A percentile compares a stretch with the other conserved stretches of the same genome.
Conservation (phyloP, 2,329 filamentous ascomycete species). For the Neofusicoccum umdonicola region DNA sequence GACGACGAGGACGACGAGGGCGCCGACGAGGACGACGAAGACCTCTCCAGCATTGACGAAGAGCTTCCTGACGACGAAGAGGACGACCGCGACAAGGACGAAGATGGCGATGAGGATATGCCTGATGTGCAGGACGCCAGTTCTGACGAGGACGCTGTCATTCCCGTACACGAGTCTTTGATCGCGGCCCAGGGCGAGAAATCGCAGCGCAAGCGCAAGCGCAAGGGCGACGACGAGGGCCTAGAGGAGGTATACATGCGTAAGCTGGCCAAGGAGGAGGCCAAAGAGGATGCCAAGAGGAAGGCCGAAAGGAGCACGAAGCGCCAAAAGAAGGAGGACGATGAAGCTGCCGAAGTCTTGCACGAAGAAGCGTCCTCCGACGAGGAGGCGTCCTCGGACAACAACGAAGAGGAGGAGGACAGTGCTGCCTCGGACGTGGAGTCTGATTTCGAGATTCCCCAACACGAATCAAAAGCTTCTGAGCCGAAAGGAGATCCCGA, state of each 20-base stretch:
- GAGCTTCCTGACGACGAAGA: slow-evolving; percentile 31
- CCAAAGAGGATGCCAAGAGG: slow-evolving; percentile 33
- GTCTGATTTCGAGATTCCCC: slow-evolving; percentile 52
- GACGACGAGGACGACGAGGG: slow-evolving; percentile 52
- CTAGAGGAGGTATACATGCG: slow-evolving; percentile 69
- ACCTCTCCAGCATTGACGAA: slow-evolving; percentile 21
- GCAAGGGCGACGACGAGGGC: slow-evolving; percentile 63
- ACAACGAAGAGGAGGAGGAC: background rate
- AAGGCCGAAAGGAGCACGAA: slow-evolving; percentile 35
- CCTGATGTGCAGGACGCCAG: slow-evolving; percentile 20
- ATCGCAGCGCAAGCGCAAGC: slow-evolving; percentile 39
- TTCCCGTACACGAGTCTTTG: slow-evolving; percentile 31
- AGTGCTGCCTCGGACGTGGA: slow-evolving; percentile 40
- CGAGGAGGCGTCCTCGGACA: background rate
- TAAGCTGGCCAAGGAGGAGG: slow-evolving; percentile 55
- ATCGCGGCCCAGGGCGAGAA: slow-evolving; percentile 22
- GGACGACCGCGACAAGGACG: slow-evolving; percentile 23
- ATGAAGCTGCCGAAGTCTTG: slow-evolving; percentile 20
- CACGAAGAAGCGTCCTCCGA: slow-evolving; percentile 8
- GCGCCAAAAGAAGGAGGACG: slow-evolving; percentile 36
- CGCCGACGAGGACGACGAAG: slow-evolving; percentile 28
- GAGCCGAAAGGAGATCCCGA: slow-evolving; percentile 51
- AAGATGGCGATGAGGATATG: slow-evolving; percentile 23
- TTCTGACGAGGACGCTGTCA: slow-evolving; percentile 20
- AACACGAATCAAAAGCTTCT: slow-evolving; percentile 50